Evolutionary conservation across 805 yeast genomes (phyloP), one percentile per base, ranked within the genome.

Genomic region (Spencermartinsiella europaea): DNA sequence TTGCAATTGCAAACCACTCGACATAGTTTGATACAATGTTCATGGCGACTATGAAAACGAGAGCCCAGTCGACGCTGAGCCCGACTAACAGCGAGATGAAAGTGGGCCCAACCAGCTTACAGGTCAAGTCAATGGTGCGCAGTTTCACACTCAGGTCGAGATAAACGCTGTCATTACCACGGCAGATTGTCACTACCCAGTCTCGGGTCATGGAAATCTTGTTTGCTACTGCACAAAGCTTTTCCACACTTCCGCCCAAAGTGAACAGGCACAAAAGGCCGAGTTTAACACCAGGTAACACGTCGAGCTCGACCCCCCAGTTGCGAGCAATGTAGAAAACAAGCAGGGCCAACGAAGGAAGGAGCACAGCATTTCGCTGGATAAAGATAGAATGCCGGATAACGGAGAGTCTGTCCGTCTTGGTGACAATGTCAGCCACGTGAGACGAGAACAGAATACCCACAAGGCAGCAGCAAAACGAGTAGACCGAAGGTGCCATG

Each of bases 121-220:
- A 67, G 28, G 61, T 50, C 22, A 69, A 53, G 47, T 69, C 74
- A 40, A 69, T 69, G n/a, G 67, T 46, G 21, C 74, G 61, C 59
- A 70, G 58, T 21, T 52, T 56, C 4, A 71, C 56, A 48, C 68
- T 70, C 39, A 69, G 45, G 5, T 52, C 49, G 8, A 58, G 48
- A 36, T 68, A 34, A 40, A 36, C 53, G 51, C 3, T 44, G 51
- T 21, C 54, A 43, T 48, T 63, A 59, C 50, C 40, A 34, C 59
- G 56, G 1, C 62, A 59, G 17, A 69, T 65, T 8, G 64, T 70
- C 3, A 67, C 67, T 1, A 70, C 63, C 74, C 74, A 69, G 50
- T 69, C 74, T 31, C 73, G 56, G 35, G 67, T 70, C 15, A 69
- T 65, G 3, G 71, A 53, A n/a, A 70, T 62, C 25, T 60, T 61